Evolutionary conservation across 208 protist species (phyloP).

Genomic region (Leishmania braziliensis): DNA sequence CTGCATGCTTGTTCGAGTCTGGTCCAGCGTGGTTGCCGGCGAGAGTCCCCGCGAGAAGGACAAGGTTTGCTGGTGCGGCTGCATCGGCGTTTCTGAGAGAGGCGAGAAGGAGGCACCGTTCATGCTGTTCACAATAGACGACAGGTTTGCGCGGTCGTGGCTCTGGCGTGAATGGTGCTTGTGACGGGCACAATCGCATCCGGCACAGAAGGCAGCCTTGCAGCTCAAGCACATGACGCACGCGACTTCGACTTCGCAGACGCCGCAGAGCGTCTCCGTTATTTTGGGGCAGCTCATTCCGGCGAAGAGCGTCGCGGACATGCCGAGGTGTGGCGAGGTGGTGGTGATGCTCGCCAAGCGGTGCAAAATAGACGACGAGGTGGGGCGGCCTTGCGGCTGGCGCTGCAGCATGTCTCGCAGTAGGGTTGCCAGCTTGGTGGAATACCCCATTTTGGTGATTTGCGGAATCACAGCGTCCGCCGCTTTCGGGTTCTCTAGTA

Average conservation of each 20-base stretch:
- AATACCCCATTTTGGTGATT: conserved; percentile 71
- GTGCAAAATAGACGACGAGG: conserved; percentile 46
- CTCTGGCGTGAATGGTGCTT: conserved; percentile 63
- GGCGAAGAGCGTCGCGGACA: conserved; percentile 41
- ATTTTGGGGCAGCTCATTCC: conserved; percentile 66
- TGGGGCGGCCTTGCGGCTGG: conserved; percentile 65
- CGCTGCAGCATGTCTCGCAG: conserved; percentile 77
- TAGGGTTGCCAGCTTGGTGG: conserved; percentile 50
- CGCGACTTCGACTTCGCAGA: conserved; percentile 69
- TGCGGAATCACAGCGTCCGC: conserved; percentile 57
- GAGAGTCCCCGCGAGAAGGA: conserved; percentile 42
- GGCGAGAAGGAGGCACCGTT: conserved; percentile 23
- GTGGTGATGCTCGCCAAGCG: conserved; percentile 46
- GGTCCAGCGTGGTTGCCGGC: conserved; percentile 25
- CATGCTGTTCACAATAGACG: conserved; percentile 23
- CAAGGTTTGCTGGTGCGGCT: conserved; percentile 36
- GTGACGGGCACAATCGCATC: conserved; percentile 68
- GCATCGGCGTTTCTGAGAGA: conserved; percentile 9
- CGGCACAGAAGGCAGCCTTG: conserved; percentile 52
- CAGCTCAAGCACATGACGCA: conserved; percentile 46
- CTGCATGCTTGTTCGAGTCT: conserved; percentile 31
- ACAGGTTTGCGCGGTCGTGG: conserved; percentile 54
- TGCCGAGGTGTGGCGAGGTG: conserved; percentile 26
- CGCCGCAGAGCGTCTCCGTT: conserved; percentile 46
- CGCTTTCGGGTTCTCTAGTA: conserved; percentile 64